phyloP scores from a whole-genome alignment of 805 yeast species.

The Candida manassasensis region DNA sequence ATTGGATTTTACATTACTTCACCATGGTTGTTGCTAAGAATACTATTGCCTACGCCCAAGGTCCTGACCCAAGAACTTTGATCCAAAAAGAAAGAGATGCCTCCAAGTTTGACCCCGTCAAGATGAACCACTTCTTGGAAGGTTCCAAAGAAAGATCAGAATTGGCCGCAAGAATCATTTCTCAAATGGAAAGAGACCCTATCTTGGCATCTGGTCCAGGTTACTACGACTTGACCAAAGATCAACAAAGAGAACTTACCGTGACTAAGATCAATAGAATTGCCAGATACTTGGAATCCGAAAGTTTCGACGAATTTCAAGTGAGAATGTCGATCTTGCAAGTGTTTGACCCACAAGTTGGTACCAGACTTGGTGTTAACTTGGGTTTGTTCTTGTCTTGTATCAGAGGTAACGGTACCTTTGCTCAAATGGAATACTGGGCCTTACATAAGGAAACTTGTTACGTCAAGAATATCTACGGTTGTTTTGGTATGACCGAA shows the following conservation, averaged over 20 bases:
- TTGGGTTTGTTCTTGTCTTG: conserved; percentile 37
- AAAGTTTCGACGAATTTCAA: conserved; percentile 25
- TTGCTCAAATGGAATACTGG: conserved; percentile 35
- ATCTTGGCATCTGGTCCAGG: conserved; percentile 23
- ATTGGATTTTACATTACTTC: neutral
- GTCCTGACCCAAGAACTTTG: conserved; percentile 25
- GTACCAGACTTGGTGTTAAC: conserved; percentile 35
- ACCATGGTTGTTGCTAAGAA: conserved; percentile 16
- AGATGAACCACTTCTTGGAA: conserved; percentile 35
- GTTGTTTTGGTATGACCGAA: conserved; percentile 94
- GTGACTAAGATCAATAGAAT: conserved; percentile 31
- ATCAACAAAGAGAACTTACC: conserved; percentile 28
- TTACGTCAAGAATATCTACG: conserved; percentile 45
- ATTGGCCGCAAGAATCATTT: conserved; percentile 24
- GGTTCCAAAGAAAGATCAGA: conserved; percentile 30
- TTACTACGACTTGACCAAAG: conserved; percentile 30
- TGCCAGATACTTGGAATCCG: conserved; percentile 33
- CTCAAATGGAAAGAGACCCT: conserved; percentile 37
- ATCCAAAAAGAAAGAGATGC: conserved; percentile 27
- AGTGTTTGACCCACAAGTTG: conserved; percentile 34
- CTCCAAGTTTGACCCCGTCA: conserved; percentile 15
- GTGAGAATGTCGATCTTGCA: conserved; percentile 33
- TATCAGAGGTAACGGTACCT: conserved; percentile 39
- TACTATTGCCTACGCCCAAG: conserved; percentile 14
- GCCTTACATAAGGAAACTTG: conserved; percentile 29